Percentiles rank a stretch among this genome's conserved stretches.
Evolutionary conservation across 2,329 filamentous ascomycete species (phyloP).

Genomic region (Curvularia eragrostidis): DNA sequence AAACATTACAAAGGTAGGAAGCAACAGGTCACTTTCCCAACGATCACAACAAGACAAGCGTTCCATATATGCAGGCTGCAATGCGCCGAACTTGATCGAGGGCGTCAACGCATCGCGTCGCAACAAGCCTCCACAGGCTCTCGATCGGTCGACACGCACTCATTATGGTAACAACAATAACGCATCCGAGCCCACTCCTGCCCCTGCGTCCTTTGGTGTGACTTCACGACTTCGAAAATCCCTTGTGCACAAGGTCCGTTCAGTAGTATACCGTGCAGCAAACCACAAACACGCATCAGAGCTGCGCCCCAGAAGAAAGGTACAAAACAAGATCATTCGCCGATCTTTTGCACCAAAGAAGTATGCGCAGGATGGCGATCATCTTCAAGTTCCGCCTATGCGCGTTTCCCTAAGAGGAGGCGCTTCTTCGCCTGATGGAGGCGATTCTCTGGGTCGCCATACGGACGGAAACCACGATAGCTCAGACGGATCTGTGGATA

Average conservation of each 20-base stretch:
- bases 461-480: not conserved
- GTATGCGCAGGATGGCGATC: not conserved
- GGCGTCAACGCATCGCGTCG: too few relatives aligned
- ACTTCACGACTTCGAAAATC: not conserved
- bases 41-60: not conserved
- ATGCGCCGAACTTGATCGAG: not conserved
- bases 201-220: not conserved
- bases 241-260: not conserved
- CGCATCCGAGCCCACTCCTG: not conserved
- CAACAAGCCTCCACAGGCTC: not conserved
- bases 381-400: not conserved
- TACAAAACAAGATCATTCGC: not conserved
- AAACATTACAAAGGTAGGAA: not conserved
- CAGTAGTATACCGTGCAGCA: not conserved
- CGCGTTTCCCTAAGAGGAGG: not conserved
- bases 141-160: not conserved
- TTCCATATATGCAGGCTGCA: not conserved
- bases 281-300: not conserved
- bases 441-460: not conserved
- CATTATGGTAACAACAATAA: not conserved
- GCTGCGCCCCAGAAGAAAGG: not conserved
- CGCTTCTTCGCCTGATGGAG: not conserved
- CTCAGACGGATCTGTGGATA: not conserved
- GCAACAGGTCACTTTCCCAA: not conserved
- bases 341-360: not conserved